Base-by-base conservation (phyloP, 2,329 filamentous ascomycete species). In the Fusarium robinianum region DNA sequence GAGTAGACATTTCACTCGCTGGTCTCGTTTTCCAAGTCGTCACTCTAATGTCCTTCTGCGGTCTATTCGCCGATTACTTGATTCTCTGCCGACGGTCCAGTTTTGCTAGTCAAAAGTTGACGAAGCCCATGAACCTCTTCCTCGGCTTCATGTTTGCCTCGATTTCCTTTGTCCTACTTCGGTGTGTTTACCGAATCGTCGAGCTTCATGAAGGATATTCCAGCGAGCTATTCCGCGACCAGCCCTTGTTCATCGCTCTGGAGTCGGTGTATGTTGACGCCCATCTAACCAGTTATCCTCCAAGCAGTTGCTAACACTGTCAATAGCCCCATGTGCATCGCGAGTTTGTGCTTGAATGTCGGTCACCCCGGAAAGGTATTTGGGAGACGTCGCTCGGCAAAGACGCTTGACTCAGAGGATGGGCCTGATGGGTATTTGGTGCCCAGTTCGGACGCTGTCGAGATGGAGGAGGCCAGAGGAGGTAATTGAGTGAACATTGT, bases 191-290 rank as follows among this genome's bases (percentile, higher is more conserved):
- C 56, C 74, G 81, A 30, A 77, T 83, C 19, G 76, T 74, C 0
- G 81, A 85, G 66, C 61, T 85, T 43, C 73, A 72, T 30, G 70
- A 78, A 19, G 80, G 81, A 3, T 84, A 79, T 67, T 61, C 58
- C 22, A 60, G 58, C 35, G 50, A 41, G 11, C 40, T 59, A 6
- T 62, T 62, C 39, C 47, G 59, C 29, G 46, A 62, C 8, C 55
- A 62, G 24, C 39, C 32, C 5, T 51, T 62, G 4, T 62, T 58
- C 10, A 61, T 62, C 10, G 59, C 38, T 5, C 57, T 62, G 9
- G 59, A 62, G 30, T 59, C 56, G 11, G 49, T 41, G 58, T 62
- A 49, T 40, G 56, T 33, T 9, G 9, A 4, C 10, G 5, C 15
- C 15, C 8, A 24, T 6, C 10, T 29, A 14, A 11, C 3, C n/a